These are phyloP conservation scores for Pachyrhizus erosus DNA, from an alignment of 306 rosid species.

Conservation along the genomic window DNA sequence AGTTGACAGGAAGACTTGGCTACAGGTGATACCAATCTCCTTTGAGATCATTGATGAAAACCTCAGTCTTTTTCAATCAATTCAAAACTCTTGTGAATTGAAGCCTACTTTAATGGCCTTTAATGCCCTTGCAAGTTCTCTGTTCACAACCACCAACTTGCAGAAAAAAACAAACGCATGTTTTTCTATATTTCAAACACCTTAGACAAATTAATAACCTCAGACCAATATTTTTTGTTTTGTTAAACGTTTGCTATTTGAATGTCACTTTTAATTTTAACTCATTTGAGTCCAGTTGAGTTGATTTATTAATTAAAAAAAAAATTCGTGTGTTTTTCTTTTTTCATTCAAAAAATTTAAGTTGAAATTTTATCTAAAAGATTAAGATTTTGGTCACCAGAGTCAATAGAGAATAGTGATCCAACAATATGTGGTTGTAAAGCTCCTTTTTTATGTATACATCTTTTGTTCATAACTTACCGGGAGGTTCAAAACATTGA, in stretches of 20 bases:
- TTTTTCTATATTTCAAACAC: slow-evolving; percentile 10
- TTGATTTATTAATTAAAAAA: not conserved
- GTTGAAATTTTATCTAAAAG: not conserved
- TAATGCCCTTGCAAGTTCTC: slow-evolving; percentile 34
- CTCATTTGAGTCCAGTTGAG: not conserved
- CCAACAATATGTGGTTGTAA: not conserved
- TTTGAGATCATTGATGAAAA: not conserved
- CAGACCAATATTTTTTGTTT: not conserved
- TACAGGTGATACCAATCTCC: slow-evolving; percentile 52
- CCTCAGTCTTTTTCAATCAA: not conserved
- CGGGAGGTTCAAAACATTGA: not conserved
- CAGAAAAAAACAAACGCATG: not conserved
- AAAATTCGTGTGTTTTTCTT: not conserved
- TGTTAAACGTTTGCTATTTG: not conserved
- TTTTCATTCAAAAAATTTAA: not conserved
- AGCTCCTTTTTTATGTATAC: not conserved
- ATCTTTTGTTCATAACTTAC: not conserved
- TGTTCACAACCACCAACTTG: slow-evolving; percentile 31
- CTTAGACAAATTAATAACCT: not conserved
- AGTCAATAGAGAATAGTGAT: not conserved
- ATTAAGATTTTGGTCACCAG: not conserved
- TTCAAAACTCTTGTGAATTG: slow-evolving; percentile 24
- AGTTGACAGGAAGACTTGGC: slow-evolving; percentile 57
- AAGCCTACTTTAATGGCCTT: slow-evolving; percentile 31
- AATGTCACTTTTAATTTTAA: not conserved